These are phyloP conservation scores for Globisporangium abappressorium DNA, from an alignment of 352 stramenopile species.

Conservation along the genomic window DNA sequence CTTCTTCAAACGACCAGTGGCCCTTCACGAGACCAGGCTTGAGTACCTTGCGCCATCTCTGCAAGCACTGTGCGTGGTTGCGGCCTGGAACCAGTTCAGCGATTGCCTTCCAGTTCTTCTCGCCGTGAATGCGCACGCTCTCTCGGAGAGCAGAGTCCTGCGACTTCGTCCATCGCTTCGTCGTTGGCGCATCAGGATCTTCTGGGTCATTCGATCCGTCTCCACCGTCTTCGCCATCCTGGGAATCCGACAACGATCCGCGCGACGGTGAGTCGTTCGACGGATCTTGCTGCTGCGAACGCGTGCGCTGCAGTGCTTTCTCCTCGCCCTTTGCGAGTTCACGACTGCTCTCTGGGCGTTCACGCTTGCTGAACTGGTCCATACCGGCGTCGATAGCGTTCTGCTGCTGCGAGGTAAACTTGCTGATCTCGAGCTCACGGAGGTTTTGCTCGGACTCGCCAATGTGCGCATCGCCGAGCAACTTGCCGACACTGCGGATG, in stretches of 20 bases:
- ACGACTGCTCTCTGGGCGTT: slow-evolving; percentile 68
- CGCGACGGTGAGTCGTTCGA: slow-evolving; percentile 12
- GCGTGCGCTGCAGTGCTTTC: slow-evolving; percentile 63
- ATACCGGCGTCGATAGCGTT: slow-evolving; percentile 32
- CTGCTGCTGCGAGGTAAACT: slow-evolving; percentile 33
- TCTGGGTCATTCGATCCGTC: slow-evolving; percentile 27
- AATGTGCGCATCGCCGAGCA: slow-evolving; percentile 80
- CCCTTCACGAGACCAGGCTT: slow-evolving; percentile 95
- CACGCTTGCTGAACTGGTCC: slow-evolving; percentile 49
- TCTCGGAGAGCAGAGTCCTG: slow-evolving; percentile 83
- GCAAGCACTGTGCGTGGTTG: slow-evolving; percentile 87
- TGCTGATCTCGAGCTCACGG: slow-evolving; percentile 75
- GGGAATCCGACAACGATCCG: slow-evolving; percentile 19
- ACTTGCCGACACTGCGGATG: slow-evolving; percentile 59
- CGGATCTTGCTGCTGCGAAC: slow-evolving; percentile 31
- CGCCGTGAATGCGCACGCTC: slow-evolving; percentile 77
- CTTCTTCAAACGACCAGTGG: slow-evolving; percentile 94
- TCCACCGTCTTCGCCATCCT: slow-evolving; percentile 37
- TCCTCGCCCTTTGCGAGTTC: slow-evolving; percentile 52
- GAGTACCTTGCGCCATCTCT: slow-evolving; percentile 92
- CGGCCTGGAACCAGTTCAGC: slow-evolving; percentile 78
- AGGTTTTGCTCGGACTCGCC: slow-evolving; percentile 75
- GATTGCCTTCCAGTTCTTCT: slow-evolving; percentile 90
- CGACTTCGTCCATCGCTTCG: slow-evolving; percentile 86
- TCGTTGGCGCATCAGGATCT: slow-evolving; percentile 71